Percentiles rank a stretch among this genome's conserved stretches.
phyloP scores from a whole-genome alignment of 1,284 basidiomycete species.

The Schizophyllum amplum region DNA sequence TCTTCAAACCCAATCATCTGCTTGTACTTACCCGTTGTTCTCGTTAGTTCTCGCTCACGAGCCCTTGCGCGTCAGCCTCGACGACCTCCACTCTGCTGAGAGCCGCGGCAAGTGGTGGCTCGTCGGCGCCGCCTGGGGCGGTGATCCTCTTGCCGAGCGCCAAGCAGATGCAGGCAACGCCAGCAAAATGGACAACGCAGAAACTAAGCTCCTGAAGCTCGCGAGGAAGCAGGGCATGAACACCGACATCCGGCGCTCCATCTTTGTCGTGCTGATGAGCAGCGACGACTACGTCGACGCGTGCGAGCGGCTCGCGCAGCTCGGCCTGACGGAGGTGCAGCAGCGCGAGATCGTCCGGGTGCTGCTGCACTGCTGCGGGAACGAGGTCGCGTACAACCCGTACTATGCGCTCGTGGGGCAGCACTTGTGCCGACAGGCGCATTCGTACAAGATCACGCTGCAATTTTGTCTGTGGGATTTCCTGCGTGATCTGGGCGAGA shows the following conservation, averaged over 20 bases:
- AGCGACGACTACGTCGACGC: slow-evolving; percentile 93
- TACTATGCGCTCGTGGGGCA: slow-evolving; percentile 89
- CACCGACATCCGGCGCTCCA: slow-evolving; percentile 85
- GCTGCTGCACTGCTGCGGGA: slow-evolving; percentile 87
- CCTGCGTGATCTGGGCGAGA: slow-evolving; percentile 85
- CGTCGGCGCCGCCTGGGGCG: slow-evolving; percentile 93
- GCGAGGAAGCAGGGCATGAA: slow-evolving; percentile 98
- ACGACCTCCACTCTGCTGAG: slow-evolving; percentile 81
- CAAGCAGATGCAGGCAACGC: slow-evolving; percentile 27
- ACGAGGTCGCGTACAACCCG: slow-evolving; percentile 91
- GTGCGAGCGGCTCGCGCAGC: slow-evolving; percentile 75
- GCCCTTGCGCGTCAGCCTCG: slow-evolving; percentile 73
- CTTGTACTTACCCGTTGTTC: neutral
- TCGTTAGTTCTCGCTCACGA: slow-evolving; percentile 72
- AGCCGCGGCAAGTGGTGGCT: slow-evolving; percentile 98
- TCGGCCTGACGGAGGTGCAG: slow-evolving; percentile 84
- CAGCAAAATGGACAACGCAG: slow-evolving; percentile 24
- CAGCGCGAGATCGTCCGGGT: slow-evolving; percentile 93
- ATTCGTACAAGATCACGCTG: slow-evolving; percentile 85
- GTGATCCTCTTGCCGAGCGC: slow-evolving; percentile 78
- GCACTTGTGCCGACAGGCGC: slow-evolving; percentile 64
- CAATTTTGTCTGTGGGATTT: slow-evolving; percentile 99
- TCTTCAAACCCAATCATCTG: too few species aligned
- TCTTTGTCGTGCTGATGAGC: slow-evolving; percentile 93
- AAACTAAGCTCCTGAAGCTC: slow-evolving; percentile 62